These are phyloP conservation scores for Neonectria punicea DNA, from an alignment of 2,329 filamentous ascomycete genomes.

Conservation along the genomic window DNA sequence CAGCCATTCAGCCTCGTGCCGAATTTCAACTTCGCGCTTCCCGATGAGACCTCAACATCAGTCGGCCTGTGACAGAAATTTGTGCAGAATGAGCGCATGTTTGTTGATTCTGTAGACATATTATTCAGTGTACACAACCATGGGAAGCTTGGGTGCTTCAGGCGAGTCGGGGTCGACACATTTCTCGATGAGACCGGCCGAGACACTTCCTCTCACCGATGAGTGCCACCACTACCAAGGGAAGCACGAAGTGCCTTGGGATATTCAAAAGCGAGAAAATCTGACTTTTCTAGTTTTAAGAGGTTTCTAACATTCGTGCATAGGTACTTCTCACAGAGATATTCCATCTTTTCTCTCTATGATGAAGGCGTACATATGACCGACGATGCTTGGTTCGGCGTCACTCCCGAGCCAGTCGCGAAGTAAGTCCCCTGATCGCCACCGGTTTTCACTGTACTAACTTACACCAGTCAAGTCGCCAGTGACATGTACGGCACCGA, in stretches of 20 bases:
- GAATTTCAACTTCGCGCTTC: constrained; percentile 34
- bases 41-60: background rate
- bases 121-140: constrained; percentile 4
- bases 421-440: constrained; percentile 62
- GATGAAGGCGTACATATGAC: constrained; percentile 91
- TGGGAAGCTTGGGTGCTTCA: constrained; percentile 26
- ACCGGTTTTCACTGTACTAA: constrained; percentile 1
- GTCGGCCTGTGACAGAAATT: background rate
- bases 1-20: constrained; percentile 39
- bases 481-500: constrained; percentile 71
- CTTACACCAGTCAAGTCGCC: constrained; percentile 74
- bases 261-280: constrained; percentile 80
- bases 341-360: constrained; percentile 88
- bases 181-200: constrained; percentile 54
- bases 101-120: background rate
- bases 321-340: constrained; percentile 91
- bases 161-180: constrained; percentile 24
- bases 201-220: constrained; percentile 64
- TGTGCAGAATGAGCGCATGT: background rate
- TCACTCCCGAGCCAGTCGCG: constrained; percentile 93
- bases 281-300: background rate
- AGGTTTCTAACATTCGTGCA: background rate
- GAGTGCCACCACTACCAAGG: constrained; percentile 80
- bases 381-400: constrained; percentile 94
- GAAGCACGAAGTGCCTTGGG: constrained; percentile 77